Evolutionary conservation across 2,329 filamentous ascomycete species (phyloP), one percentile per base, ranked within the genome.

Genomic region (Exophiala sideris): DNA sequence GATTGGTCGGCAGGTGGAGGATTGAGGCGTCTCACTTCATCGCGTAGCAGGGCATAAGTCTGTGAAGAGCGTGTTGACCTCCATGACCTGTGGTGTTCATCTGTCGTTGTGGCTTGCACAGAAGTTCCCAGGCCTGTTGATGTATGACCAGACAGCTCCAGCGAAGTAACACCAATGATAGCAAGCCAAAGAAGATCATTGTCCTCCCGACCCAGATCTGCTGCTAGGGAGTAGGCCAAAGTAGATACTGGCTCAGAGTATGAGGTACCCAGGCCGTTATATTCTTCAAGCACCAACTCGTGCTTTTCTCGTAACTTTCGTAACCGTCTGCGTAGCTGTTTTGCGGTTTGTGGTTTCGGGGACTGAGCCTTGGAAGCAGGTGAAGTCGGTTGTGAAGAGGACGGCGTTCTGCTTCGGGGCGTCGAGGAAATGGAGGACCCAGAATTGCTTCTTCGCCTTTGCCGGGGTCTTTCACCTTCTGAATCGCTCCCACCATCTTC

Each of bases 201-300:
- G 70, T 97, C 92, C 77, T 97, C 94, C 49, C 91, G 87, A 58
- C 94, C 94, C 5, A 99, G 82, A 67, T 97, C 94, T 1, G 91
- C 96, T 1, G 92, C 94, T 11, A 99, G 79, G 0, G 91, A 95
- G 71, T 97, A 99, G 67, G 96, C 83, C 74, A 97, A 86, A 0
- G 91, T 95, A 0, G 91, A 94, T 51, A 97, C 89, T 1, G 94
- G 94, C 68, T 99, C 94, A 0, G 92, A 92, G 67, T 95, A 96
- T 1, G 91, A 95, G 2, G 89, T 86, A 38, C 94, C 94, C 29
- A 89, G 80, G 24, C 84, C 81, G 73, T 97, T 96, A 72, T 99
- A 97, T 59, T 83, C 80, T 46, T 87, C 83, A 35, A 97, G 76
- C 1, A 91, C 78, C 0, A 74, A 71, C 70, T 96, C 89, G 62